Conservation (phyloP, 192 early-diverging fungal species). For the Backusella liffmaniae region DNA sequence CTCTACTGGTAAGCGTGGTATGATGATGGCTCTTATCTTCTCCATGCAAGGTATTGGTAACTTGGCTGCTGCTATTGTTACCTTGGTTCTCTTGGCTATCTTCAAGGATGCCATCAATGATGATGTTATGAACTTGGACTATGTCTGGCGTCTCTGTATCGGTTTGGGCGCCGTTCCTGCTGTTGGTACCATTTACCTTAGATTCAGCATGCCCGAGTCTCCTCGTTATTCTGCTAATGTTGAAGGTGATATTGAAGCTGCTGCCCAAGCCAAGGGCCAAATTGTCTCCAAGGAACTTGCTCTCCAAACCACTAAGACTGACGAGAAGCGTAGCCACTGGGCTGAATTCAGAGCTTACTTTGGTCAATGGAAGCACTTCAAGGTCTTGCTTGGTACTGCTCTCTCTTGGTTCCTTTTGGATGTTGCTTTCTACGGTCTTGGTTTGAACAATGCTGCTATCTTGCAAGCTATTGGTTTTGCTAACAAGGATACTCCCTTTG, state of each 20-base stretch:
- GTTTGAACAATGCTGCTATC: slow-evolving; percentile 63
- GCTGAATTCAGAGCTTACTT: slow-evolving; percentile 71
- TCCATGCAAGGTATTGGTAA: slow-evolving; percentile 93
- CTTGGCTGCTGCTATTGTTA: slow-evolving; percentile 72
- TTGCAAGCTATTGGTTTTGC: slow-evolving; percentile 70
- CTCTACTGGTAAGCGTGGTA: slow-evolving; percentile 69
- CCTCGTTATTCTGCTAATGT: slow-evolving; percentile 78
- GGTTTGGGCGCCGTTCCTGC: slow-evolving; percentile 82
- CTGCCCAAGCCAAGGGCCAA: slow-evolving; percentile 39
- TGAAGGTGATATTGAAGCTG: slow-evolving; percentile 42
- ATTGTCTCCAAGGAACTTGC: not conserved
- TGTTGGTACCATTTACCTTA: slow-evolving; percentile 81
- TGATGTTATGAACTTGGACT: slow-evolving; percentile 68
- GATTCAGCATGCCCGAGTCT: slow-evolving; percentile 87
- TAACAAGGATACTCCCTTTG: slow-evolving; percentile 31
- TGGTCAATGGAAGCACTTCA: slow-evolving; percentile 71
- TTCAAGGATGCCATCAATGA: slow-evolving; percentile 66
- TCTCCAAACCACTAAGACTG: slow-evolving; percentile 30
- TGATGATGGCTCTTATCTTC: slow-evolving; percentile 61
- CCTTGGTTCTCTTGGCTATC: slow-evolving; percentile 65
- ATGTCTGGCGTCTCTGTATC: slow-evolving; percentile 87
- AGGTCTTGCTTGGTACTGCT: slow-evolving; percentile 72
- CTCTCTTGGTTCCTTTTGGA: slow-evolving; percentile 79
- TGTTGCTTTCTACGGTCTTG: slow-evolving; percentile 75
- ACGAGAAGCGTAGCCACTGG: slow-evolving; percentile 18